A percentile compares a stretch with the other conserved stretches of the same genome.
Conservation (phyloP, 202 grass and related monocot genomes). For the Sporobolus alterniflorus region DNA sequence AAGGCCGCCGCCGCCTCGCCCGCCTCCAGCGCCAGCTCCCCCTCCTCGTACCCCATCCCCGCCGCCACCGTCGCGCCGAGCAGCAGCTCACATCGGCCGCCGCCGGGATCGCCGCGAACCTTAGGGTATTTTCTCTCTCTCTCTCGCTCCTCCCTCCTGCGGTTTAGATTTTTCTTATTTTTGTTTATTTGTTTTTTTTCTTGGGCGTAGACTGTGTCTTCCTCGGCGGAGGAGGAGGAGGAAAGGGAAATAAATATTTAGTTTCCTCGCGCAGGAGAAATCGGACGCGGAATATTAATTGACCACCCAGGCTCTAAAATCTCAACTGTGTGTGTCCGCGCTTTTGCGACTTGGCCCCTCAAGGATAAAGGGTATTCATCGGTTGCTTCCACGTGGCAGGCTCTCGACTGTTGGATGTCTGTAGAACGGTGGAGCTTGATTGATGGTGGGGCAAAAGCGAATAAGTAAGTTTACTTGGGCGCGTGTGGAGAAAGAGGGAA, state of each 20-base stretch:
- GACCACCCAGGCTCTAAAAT: not conserved
- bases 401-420: not conserved
- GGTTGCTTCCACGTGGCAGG: not conserved
- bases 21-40: slow-evolving; percentile 48
- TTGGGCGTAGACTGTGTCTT: not conserved
- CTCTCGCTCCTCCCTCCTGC: not conserved
- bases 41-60: slow-evolving; percentile 35
- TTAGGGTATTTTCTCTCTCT: slow-evolving; percentile 29
- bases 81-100: not conserved
- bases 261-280: not conserved
- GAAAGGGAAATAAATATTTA: not conserved
- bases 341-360: not conserved
- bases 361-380: not conserved
- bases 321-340: too few species aligned
- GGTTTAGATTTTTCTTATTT: slow-evolving; percentile 17
- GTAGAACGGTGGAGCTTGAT: not conserved
- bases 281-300: not conserved
- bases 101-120: slow-evolving; percentile 41
- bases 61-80: not conserved
- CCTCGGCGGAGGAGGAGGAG: not conserved
- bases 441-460: not conserved
- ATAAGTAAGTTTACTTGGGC: not conserved
- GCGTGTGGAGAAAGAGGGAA: not conserved
- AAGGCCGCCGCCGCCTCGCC: slow-evolving; percentile 18
- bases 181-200: not conserved